These are phyloP conservation scores for Naumovozyma dairenensis DNA, from an alignment of 805 yeast species.

Conservation along the genomic window DNA sequence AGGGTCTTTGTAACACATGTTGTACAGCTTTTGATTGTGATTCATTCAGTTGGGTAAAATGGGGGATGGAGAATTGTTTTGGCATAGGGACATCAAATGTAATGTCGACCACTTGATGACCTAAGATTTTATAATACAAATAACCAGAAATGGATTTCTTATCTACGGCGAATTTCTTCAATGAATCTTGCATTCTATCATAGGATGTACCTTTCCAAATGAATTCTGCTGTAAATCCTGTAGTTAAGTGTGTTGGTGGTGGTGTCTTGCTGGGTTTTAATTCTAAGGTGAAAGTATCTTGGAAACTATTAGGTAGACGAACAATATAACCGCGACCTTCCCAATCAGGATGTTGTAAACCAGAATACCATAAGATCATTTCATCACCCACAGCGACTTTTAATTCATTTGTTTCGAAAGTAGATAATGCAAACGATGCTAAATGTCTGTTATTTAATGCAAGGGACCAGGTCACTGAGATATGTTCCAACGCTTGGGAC, in stretches of 20 bases:
- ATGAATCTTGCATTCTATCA: conserved; percentile 73
- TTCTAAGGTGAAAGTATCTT: conserved; percentile 66
- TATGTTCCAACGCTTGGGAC: conserved; percentile 64
- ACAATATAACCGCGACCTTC: conserved; percentile 62
- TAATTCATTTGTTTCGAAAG: conserved; percentile 53
- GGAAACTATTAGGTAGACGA: conserved; percentile 54
- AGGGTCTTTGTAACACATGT: conserved; percentile 56
- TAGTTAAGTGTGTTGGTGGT: conserved; percentile 46
- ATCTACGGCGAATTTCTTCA: conserved; percentile 60
- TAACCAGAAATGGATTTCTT: conserved; percentile 62
- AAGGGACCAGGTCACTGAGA: conserved; percentile 63
- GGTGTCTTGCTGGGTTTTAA: conserved; percentile 35
- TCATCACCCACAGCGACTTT: conserved; percentile 82
- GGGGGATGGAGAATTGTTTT: conserved; percentile 48
- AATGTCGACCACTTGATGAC: conserved; percentile 61
- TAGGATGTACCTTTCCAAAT: conserved; percentile 84
- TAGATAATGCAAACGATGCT: conserved; percentile 60
- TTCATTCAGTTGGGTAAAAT: conserved; percentile 58
- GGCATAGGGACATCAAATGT: conserved; percentile 59
- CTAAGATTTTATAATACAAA: conserved; percentile 68
- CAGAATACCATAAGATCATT: conserved; percentile 55
- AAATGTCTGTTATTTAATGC: conserved; percentile 55
- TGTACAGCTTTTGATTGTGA: conserved; percentile 76
- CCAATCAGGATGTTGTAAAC: conserved; percentile 55
- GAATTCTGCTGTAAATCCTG: conserved; percentile 73